phyloP scores from a whole-genome alignment of 2,329 filamentous ascomycete species.

The Sarocladium brachiariae region DNA sequence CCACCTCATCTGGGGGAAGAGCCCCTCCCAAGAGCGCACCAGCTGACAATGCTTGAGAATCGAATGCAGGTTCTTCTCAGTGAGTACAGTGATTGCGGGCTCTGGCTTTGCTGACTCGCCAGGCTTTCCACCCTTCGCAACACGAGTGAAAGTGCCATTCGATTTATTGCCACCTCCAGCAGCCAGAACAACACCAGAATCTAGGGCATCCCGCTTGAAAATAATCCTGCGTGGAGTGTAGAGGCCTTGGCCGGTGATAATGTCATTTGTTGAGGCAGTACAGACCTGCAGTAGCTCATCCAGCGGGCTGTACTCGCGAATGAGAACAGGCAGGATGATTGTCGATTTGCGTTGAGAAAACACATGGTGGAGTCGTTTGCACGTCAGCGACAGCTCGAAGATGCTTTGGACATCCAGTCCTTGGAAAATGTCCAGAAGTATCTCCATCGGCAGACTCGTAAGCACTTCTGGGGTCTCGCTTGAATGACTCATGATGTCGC shows the following conservation, averaged over 20 bases:
- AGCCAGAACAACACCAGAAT: conserved; percentile 22
- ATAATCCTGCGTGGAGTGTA: conserved; percentile 33
- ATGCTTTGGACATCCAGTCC: conserved; percentile 35
- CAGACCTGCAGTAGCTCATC: conserved; percentile 40
- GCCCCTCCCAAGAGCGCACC: conserved; percentile 31
- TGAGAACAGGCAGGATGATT: conserved; percentile 36
- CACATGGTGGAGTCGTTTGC: conserved; percentile 31
- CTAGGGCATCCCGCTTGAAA: conserved; percentile 29
- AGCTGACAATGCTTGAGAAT: conserved; percentile 28
- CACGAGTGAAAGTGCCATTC: conserved; percentile 16
- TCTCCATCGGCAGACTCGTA: conserved; percentile 35
- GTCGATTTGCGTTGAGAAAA: conserved; percentile 32
- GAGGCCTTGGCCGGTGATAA: conserved; percentile 22
- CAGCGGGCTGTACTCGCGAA: conserved; percentile 36
- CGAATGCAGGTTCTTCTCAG: conserved; percentile 24
- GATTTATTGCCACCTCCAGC: not conserved
- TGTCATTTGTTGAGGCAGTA: conserved; percentile 33
- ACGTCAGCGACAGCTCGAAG: conserved; percentile 30
- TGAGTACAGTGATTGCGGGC: conserved; percentile 21
- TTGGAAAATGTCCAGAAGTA: conserved; percentile 41
- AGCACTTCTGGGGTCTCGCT: conserved; percentile 16
- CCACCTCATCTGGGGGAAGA: conserved; percentile 39
- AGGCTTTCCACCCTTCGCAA: conserved; percentile 17
- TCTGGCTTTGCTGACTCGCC: not conserved
- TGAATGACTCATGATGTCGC: not conserved